Percentiles rank a stretch among this genome's conserved stretches.
phyloP scores from a whole-genome alignment of 129 eudicot species.

The Lonicera japonica region DNA sequence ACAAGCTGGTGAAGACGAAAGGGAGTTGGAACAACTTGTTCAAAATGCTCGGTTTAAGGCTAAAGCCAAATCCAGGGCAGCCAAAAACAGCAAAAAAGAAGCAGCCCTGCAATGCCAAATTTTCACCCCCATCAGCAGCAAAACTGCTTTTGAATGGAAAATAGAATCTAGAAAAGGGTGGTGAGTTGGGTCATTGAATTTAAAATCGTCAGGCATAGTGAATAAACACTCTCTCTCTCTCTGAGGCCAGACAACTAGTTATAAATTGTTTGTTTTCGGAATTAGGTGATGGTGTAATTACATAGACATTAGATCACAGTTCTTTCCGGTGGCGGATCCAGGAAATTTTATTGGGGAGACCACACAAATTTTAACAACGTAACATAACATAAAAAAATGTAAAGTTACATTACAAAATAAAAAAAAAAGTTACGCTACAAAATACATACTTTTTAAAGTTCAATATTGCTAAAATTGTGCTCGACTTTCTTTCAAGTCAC shows the following conservation, averaged over 20 bases:
- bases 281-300: neutral
- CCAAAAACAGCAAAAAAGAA: slow-evolving; percentile 11
- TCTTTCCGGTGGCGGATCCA: neutral
- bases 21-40: slow-evolving; percentile 54
- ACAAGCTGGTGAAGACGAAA: slow-evolving; percentile 55
- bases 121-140: slow-evolving; percentile 14
- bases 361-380: too few relatives aligned
- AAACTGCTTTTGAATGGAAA: slow-evolving; percentile 25
- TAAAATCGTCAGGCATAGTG: slow-evolving; percentile 3
- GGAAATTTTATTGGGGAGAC: too few relatives aligned
- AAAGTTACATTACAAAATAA: too few relatives aligned
- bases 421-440: too few relatives aligned
- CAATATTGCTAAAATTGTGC: too few relatives aligned
- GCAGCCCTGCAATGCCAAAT: slow-evolving; percentile 17
- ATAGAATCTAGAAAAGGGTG: slow-evolving; percentile 18
- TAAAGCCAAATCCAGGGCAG: slow-evolving; percentile 20
- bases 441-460: too few relatives aligned
- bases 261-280: neutral
- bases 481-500: too few relatives aligned
- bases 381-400: too few relatives aligned
- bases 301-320: neutral
- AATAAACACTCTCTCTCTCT: slow-evolving; percentile 12
- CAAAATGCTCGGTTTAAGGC: slow-evolving; percentile 34
- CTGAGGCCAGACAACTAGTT: neutral
- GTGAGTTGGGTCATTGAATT: slow-evolving; percentile 20